Conservation (phyloP, 2,329 filamentous ascomycete species). For the Knufia fluminis region DNA sequence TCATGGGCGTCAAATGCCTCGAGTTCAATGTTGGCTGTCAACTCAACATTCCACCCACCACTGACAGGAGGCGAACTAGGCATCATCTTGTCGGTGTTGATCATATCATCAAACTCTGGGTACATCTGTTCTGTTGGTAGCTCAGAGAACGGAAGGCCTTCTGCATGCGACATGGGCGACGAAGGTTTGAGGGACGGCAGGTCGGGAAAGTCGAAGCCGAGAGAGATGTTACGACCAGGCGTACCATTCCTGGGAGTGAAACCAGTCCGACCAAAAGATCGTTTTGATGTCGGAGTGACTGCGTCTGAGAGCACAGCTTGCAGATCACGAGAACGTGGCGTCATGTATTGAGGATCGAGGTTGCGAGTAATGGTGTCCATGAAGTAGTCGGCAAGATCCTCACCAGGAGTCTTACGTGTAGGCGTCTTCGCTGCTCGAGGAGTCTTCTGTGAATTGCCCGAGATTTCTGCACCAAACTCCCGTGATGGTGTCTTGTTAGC, state of each 20-base stretch:
- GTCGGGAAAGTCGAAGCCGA: conserved; percentile 32
- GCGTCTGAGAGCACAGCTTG: conserved; percentile 15
- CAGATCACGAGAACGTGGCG: conserved; percentile 21
- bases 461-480: conserved; percentile 21
- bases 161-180: conserved; percentile 15
- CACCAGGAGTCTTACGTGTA: conserved; percentile 12
- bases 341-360: conserved; percentile 20
- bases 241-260: conserved; percentile 10
- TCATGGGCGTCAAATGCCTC: neutral
- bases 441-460: conserved; percentile 25
- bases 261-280: conserved; percentile 18
- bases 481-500: conserved; percentile 19
- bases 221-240: conserved; percentile 29
- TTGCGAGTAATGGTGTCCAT: conserved; percentile 9
- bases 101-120: conserved; percentile 32
- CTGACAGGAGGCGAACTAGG: conserved; percentile 36
- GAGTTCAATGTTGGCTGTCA: neutral
- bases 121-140: conserved; percentile 21
- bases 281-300: conserved; percentile 40
- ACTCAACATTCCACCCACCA: conserved; percentile 1
- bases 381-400: conserved; percentile 16
- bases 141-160: conserved; percentile 10
- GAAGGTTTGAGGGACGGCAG: conserved; percentile 25
- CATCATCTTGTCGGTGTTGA: conserved; percentile 37
- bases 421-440: conserved; percentile 19